Evolutionary conservation across 2,329 filamentous ascomycete genomes (phyloP), one percentile per base, ranked within the genome.

Genomic region (Aspergillus fumigatus): DNA sequence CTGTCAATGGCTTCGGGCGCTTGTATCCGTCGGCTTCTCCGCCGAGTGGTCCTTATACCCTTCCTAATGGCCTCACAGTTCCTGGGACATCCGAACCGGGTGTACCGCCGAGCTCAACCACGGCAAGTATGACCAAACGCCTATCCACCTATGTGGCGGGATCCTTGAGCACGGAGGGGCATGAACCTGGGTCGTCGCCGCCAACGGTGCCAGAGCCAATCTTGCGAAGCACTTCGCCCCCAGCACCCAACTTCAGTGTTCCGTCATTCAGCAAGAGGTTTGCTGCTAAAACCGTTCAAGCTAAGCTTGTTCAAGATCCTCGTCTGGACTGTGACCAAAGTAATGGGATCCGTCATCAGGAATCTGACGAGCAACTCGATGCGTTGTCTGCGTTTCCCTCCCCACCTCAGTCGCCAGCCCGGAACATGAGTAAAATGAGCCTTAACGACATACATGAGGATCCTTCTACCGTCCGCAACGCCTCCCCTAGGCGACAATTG

Each of bases 221-320:
- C 7, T 49, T 62, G 27, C 67, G 69, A 49, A 66, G 69, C 52
- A 56, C 67, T n/a, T 71, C 73, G 0, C 69, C 71, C 3, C 66
- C 72, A 25, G 67, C 73, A 3, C 74, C 73, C 3, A 77, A 77
- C 53, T 76, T 76, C 50, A 76, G 75, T 55, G 69, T 76, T 17
- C 74, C 74, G 3, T 69, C 68, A 1, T 75, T 75, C 53, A 76
- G 72, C 65, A 73, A 68, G 62, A 70, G 72, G 55, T 75, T 73
- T 43, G 62, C 65, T 3, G 57, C 68, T 14, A 60, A 64, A 41
- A 60, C 57, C 8, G 61, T 61, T 2, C 57, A 56, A 27, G 29
- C 56, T 50, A 14, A 56, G 45, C 35, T 55, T 48, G 29, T 58
- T 4, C 60, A 67, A 17, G 43, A 53, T 27, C 61, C 63, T 35